A percentile compares a stretch with the other conserved stretches of the same genome.
Conservation (phyloP, 345 rosid species). For the Luvunga scandens region DNA sequence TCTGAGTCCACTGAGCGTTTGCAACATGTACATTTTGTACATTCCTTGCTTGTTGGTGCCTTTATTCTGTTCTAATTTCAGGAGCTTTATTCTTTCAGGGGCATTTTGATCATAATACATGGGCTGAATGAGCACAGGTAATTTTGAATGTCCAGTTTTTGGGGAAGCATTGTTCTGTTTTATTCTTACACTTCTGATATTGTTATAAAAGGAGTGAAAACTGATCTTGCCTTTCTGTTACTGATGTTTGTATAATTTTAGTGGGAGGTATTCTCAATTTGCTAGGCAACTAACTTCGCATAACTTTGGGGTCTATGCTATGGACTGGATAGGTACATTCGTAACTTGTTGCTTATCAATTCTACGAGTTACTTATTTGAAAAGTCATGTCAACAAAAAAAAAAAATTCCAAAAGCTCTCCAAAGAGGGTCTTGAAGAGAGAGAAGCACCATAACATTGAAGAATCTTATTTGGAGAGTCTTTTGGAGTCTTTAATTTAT, state of each 20-base stretch:
- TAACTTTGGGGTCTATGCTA: slow-evolving; percentile 80
- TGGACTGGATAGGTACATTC: slow-evolving; percentile 90
- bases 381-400: no score
- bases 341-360: not conserved
- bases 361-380: no score
- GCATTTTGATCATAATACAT: slow-evolving; percentile 79
- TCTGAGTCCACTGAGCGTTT: slow-evolving; percentile 1
- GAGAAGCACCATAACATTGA: no score
- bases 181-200: not conserved
- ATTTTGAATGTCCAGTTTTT: not conserved
- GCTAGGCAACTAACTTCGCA: slow-evolving; percentile 74
- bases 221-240: not conserved
- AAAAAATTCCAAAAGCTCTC: no score
- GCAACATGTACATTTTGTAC: not conserved
- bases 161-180: not conserved
- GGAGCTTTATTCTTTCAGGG: slow-evolving; percentile 46
- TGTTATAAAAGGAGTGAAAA: not conserved
- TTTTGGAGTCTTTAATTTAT: no score
- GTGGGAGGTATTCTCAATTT: slow-evolving; percentile 92
- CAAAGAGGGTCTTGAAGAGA: no score
- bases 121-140: slow-evolving; percentile 98
- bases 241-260: slow-evolving; percentile 18
- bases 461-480: no score
- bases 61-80: not conserved
- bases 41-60: not conserved